Base-by-base conservation (phyloP, 371 early-diverging fungal genomes). In the Entomophthora muscae region DNA sequence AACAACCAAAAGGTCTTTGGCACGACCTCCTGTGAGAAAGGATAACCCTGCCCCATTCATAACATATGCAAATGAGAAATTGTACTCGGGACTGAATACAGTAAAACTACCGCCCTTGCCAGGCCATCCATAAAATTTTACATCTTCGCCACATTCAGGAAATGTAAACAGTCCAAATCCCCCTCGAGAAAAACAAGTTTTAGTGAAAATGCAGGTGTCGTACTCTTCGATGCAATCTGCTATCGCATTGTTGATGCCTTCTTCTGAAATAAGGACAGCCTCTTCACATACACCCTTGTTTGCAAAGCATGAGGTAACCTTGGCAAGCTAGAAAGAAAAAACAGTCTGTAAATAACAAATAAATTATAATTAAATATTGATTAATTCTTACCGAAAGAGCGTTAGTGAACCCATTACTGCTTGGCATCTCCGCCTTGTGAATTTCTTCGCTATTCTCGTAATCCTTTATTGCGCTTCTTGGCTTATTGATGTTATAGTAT, bases 41-140 rank as follows among this genome's bases (percentile, higher is more conserved):
- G 27, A 27, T 17, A 59, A 24, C 12, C 42, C 22, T 27, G 65
- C 53, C 12, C 73, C 70, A 64, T 78, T 77, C 61, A 72, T 76
- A 13, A 70, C 72, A 63, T 81, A 84, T 2, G 78, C 72, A 57
- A 84, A 79, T 0, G 78, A 76, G 57, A 82, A 73, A 23, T 73
- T 68, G 30, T 72, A 65, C 27, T 80, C 78, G 5, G 66, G 73
- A 61, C 78, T 78, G 78, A 80, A 84, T 30, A 73, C 68, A 32
- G 75, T 69, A 60, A 81, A 33, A 33, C 75, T 75, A 2, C 84
- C 84, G 53, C 81, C 81, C 2, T 72, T 74, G n/a, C 84, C 84
- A 3, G 70, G 72, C 78, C 79, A 79, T 1, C 79, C 78, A 33
- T 72, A 66, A 64, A 77, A 73, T 32, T 69, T 68, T 22, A 71